phyloP scores from a whole-genome alignment of 805 yeast genomes.

The Saturnispora hagleri region DNA sequence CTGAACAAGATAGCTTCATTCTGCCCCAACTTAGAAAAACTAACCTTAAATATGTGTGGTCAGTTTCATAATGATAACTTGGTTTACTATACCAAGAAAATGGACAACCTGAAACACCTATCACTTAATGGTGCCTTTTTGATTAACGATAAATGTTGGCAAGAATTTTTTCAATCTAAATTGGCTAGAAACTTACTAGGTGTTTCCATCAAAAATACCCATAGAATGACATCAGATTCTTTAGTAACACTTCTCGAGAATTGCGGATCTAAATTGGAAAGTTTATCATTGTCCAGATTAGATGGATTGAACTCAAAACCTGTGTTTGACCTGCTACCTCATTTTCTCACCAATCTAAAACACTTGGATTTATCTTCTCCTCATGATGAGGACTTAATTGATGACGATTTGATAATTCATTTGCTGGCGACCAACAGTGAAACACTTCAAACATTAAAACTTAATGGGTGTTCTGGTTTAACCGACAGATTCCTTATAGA shows the following conservation, averaged over 20 bases:
- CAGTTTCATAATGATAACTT: conserved; percentile 74
- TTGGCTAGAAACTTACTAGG: conserved; percentile 45
- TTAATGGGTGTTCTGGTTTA: conserved; percentile 67
- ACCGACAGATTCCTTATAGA: conserved; percentile 54
- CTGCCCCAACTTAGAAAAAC: conserved; percentile 60
- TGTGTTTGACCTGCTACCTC: conserved; percentile 57
- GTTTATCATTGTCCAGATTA: conserved; percentile 54
- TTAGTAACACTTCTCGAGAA: conserved; percentile 51
- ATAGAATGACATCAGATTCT: conserved; percentile 65
- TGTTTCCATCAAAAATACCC: conserved; percentile 71
- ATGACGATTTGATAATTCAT: conserved; percentile 58
- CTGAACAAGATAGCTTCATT: conserved; percentile 62
- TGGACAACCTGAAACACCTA: conserved; percentile 44
- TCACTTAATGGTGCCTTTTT: conserved; percentile 86
- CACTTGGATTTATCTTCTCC: conserved; percentile 65
- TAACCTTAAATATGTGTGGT: conserved; percentile 88
- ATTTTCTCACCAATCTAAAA: conserved; percentile 44
- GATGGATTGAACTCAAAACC: conserved; percentile 59
- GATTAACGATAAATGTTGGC: conserved; percentile 72
- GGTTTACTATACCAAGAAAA: conserved; percentile 49
- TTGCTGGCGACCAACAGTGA: conserved; percentile 55
- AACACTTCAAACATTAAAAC: conserved; percentile 42
- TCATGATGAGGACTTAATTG: conserved; percentile 49
- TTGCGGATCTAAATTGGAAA: conserved; percentile 47
- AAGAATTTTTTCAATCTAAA: conserved; percentile 48